Conservation (phyloP, 163 green algal genomes). For the Picocystis sp. region DNA sequence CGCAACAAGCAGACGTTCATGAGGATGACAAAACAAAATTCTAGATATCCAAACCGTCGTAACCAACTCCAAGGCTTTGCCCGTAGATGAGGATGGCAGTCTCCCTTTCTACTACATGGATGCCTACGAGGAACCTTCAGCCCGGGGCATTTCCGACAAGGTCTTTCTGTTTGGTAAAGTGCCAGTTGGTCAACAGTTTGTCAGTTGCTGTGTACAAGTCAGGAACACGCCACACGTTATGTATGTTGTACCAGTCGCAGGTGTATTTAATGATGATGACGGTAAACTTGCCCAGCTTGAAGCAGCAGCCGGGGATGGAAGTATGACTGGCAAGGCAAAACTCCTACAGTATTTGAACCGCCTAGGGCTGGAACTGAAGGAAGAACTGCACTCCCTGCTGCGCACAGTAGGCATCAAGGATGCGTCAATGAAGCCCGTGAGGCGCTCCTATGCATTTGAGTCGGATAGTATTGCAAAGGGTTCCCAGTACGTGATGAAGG, state of each 20-base stretch:
- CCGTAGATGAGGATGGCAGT: conserved; percentile 35
- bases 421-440: conserved; percentile 50
- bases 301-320: conserved; percentile 2
- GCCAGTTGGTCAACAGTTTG: conserved; percentile 14
- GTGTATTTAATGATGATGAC: conserved; percentile 28
- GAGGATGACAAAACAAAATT: too few relatives aligned
- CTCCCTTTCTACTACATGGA: conserved; percentile 86
- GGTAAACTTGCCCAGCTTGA: conserved; percentile 25
- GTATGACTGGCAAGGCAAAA: conserved; percentile 6
- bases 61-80: not conserved
- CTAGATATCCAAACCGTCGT: too few relatives aligned
- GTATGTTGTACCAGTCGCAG: conserved; percentile 52
- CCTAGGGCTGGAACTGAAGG: conserved; percentile 36
- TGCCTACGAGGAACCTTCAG: conserved; percentile 62
- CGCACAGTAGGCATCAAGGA: conserved; percentile 28
- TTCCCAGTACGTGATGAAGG: conserved; percentile 81
- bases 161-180: conserved; percentile 93
- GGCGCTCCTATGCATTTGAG: conserved; percentile 85
- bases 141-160: conserved; percentile 34
- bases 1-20: too few relatives aligned
- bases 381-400: conserved; percentile 53
- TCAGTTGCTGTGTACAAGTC: conserved; percentile 61
- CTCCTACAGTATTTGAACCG: conserved; percentile 23
- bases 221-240: conserved; percentile 52
- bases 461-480: conserved; percentile 42